These are phyloP conservation scores for Penicillium sp. DNA, from an alignment of 2,329 filamentous ascomycete species.

Conservation along the genomic window DNA sequence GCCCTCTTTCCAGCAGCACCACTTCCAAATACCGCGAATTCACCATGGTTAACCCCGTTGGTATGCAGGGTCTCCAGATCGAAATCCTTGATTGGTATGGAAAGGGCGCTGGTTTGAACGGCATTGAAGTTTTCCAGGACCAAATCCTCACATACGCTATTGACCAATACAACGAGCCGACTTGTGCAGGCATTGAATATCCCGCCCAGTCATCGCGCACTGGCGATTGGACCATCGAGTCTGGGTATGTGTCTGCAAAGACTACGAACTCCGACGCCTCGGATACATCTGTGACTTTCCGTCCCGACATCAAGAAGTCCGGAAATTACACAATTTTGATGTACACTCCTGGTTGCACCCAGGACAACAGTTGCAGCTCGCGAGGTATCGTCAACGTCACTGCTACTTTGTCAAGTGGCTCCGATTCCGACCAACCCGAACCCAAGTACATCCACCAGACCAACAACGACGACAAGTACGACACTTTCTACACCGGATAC, in stretches of 20 bases:
- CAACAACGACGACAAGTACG: conserved; percentile 96
- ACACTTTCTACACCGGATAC: conserved; percentile 82
- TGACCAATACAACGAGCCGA: conserved; percentile 83
- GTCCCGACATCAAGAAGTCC: conserved; percentile 80
- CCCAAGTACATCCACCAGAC: conserved; percentile 76
- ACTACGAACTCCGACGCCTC: conserved; percentile 60
- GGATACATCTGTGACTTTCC: conserved; percentile 65
- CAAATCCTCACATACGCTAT: conserved; percentile 85
- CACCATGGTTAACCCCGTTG: conserved; percentile 80
- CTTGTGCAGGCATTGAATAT: conserved; percentile 66
- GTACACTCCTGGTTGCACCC: conserved; percentile 87
- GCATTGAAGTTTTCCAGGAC: conserved; percentile 83
- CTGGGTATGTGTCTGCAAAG: conserved; percentile 73
- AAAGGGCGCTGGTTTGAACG: conserved; percentile 76
- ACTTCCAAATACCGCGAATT: conserved; percentile 80
- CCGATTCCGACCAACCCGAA: conserved; percentile 51
- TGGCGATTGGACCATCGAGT: conserved; percentile 72
- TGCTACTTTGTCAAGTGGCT: conserved; percentile 61
- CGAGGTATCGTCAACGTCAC: conserved; percentile 84
- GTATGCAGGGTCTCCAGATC: conserved; percentile 83
- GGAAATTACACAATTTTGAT: conserved; percentile 90
- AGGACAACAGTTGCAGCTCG: conserved; percentile 72
- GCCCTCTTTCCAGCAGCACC: conserved; percentile 74
- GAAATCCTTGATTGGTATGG: conserved; percentile 90
- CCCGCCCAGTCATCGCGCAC: conserved; percentile 68